Base-by-base conservation (phyloP, 2,329 filamentous ascomycete genomes). In the Fusarium tanahbumbuense region DNA sequence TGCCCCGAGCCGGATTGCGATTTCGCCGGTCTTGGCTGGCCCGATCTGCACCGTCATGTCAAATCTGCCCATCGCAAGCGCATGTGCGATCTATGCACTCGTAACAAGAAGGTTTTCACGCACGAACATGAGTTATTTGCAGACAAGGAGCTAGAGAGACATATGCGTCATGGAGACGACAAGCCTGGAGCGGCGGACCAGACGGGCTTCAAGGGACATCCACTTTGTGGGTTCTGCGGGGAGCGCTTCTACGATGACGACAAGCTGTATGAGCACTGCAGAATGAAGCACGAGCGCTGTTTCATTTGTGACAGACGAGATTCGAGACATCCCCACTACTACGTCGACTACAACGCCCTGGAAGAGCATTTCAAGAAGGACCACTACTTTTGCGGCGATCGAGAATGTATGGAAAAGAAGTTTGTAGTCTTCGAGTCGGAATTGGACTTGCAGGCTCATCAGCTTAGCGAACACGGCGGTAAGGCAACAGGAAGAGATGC, bases 81-180 rank as follows among this genome's bases (percentile, higher is more conserved):
- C 78, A 94, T 97, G 91, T 97, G 92, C 80, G 93, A 97, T 79
- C 85, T 97, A 13, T 98, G 94, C 81, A 87, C 94, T 9, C 86
- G 94, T 64, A 94, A 98, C 83, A 99, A 99, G 82, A 98, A 97
- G 77, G 94, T 98, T 34, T 99, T 99, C 75, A 98, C 96, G 2
- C 96, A 99, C 81, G 96, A 99, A 81, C 96, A 99, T 78, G 93
- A 97, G 68, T 86, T 99, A 2, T 98, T 98, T 79, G 91, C 92
- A 1, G 87, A 89, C 67, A 88, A 90, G 68, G 93, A 95, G 73
- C 84, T 98, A 52, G 90, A 92, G 72, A 92, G 89, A 75, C 96
- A 99, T 79, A 97, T 98, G 86, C 92, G 89, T 67, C 89, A 91
- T 68, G 96, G 96, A 61, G 96, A 99, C 76, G 93, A 98, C 78